phyloP scores from a whole-genome alignment of 139 green algal species.

The Tetradesmus lagerheimii region DNA sequence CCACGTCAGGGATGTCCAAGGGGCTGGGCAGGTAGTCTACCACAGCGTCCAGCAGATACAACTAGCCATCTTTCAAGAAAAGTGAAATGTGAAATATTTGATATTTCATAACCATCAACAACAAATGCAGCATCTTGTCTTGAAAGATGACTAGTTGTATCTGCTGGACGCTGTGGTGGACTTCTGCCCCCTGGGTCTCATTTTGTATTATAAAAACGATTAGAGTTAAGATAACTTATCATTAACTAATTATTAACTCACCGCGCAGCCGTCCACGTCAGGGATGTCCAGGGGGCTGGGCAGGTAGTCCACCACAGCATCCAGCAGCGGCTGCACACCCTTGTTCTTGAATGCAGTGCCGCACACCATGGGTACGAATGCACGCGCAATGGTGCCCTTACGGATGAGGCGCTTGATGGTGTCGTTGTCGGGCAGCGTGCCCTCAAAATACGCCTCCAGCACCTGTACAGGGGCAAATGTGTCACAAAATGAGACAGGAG shows the following conservation, averaged over 20 bases:
- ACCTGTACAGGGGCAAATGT: slow-evolving; percentile 43
- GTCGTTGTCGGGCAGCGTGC: slow-evolving; percentile 86
- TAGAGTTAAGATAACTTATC: no score
- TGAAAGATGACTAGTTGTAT: no score
- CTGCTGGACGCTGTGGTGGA: slow-evolving; percentile 97
- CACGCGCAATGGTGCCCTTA: slow-evolving; percentile 87
- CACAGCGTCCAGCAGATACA: slow-evolving; percentile 97
- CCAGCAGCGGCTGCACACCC: slow-evolving; percentile 98
- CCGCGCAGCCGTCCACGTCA: slow-evolving; percentile 63
- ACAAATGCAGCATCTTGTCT: no score
- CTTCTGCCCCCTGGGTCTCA: no score
- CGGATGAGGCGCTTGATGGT: slow-evolving; percentile 92
- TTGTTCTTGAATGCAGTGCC: slow-evolving; percentile 99
- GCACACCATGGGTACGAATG: slow-evolving; percentile 96
- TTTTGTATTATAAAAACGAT: no score
- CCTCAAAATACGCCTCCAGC: slow-evolving; percentile 89
- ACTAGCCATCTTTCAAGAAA: no score
- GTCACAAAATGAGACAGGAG: neutral
- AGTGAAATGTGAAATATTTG: no score
- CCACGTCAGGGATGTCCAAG: slow-evolving; percentile 77
- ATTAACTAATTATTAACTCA: slow-evolving; percentile 31
- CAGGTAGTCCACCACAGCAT: slow-evolving; percentile 96
- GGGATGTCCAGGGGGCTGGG: slow-evolving; percentile 90
- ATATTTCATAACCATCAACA: no score
- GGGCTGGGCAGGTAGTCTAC: slow-evolving; percentile 96